phyloP scores from a whole-genome alignment of 768 basidiomycete genomes.

The Leccinum boreale region DNA sequence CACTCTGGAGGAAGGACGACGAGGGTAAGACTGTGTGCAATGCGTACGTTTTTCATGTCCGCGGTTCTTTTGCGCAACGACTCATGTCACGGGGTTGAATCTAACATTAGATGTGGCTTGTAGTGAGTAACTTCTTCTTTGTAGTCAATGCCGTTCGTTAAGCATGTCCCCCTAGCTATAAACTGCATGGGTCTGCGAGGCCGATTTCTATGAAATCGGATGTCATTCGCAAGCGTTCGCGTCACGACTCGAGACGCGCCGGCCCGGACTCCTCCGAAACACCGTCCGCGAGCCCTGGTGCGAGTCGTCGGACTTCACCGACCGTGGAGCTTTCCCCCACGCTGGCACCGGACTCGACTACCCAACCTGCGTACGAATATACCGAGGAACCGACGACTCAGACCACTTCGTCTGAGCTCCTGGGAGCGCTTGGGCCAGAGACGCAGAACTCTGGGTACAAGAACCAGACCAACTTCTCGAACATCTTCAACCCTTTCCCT shows the following conservation, averaged over 20 bases:
- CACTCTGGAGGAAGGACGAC: constrained; percentile 88
- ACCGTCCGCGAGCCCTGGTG: constrained; percentile 71
- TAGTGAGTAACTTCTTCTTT: constrained; percentile 46
- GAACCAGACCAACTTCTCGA: constrained; percentile 29
- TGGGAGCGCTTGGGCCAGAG: constrained; percentile 42
- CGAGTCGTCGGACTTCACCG: constrained; percentile 72
- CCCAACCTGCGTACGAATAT: constrained; percentile 52
- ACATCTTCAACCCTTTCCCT: constrained; percentile 50
- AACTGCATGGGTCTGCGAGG: constrained; percentile 79
- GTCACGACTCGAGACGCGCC: constrained; percentile 70
- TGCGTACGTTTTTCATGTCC: constrained; percentile 56
- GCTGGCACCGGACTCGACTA: constrained; percentile 68
- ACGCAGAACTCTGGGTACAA: constrained; percentile 24
- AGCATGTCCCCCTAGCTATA: constrained; percentile 46
- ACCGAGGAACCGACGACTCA: constrained; percentile 40
- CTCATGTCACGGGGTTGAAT: constrained; percentile 8
- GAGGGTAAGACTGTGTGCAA: constrained; percentile 91
- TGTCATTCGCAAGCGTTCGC: constrained; percentile 81
- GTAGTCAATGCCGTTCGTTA: not conserved
- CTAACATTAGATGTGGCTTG: constrained; percentile 60
- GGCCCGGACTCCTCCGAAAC: constrained; percentile 58
- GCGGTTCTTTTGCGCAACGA: constrained; percentile 5
- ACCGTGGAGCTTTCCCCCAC: constrained; percentile 58
- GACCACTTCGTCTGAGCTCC: constrained; percentile 48
- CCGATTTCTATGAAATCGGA: constrained; percentile 93